These are phyloP conservation scores for Magnolia kwangsiensis DNA, from an alignment of 164 flowering plant species.

Conservation along the genomic window DNA sequence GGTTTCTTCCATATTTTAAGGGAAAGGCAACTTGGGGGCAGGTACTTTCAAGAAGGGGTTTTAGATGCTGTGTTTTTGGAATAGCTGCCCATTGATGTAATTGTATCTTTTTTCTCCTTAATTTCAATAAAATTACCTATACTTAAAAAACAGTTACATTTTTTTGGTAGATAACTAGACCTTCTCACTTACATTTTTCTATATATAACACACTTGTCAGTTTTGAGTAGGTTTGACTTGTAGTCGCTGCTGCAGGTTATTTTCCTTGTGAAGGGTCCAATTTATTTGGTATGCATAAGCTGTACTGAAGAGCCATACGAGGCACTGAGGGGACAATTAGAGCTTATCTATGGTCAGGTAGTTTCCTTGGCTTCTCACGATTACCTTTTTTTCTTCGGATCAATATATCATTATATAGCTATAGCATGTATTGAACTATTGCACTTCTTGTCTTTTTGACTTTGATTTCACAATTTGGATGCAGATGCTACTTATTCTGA, in stretches of 20 bases:
- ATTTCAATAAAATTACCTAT: no score
- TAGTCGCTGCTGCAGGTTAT: constrained; percentile 56
- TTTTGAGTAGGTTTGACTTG: constrained; percentile 4
- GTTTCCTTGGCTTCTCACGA: background rate
- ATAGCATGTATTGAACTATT: background rate
- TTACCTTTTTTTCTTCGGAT: background rate
- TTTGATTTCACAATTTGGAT: constrained; percentile 17
- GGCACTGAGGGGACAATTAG: constrained; percentile 76
- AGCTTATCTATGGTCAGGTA: constrained; percentile 97
- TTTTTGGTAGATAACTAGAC: no score
- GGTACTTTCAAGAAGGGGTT: no score
- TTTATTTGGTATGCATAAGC: constrained; percentile 95
- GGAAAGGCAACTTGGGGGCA: no score
- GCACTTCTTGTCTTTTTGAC: background rate
- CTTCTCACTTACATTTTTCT: no score
- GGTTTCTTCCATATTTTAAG: no score
- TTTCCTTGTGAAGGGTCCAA: constrained; percentile 93
- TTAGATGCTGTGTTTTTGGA: no score
- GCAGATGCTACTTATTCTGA: constrained; percentile 97
- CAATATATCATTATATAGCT: background rate
- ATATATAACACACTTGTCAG: no score
- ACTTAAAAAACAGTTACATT: no score
- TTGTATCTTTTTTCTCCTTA: no score
- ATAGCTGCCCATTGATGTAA: no score
- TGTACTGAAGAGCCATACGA: constrained; percentile 97